Conservation (phyloP, 345 rosid species). For the Orychophragmus violaceus region DNA sequence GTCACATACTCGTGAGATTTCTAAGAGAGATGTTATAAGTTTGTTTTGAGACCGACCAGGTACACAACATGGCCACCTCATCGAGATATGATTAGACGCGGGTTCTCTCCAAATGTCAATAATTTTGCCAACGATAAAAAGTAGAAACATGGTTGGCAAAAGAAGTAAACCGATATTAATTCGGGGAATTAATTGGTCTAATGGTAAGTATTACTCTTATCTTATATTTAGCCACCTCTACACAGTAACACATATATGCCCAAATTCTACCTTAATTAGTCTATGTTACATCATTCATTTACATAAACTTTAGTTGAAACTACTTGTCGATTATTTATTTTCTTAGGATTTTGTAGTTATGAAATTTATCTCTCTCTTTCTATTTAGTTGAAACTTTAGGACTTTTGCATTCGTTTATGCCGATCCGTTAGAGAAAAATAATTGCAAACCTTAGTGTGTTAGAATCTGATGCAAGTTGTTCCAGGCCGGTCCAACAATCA, state of each 20-base stretch:
- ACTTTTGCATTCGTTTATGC: background rate
- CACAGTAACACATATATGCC: background rate
- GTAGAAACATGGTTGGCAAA: background rate
- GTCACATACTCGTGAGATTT: slow-evolving; percentile 1
- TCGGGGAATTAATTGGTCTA: background rate
- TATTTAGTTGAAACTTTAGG: too few species aligned
- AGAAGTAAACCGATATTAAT: background rate
- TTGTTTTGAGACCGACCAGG: slow-evolving; percentile 5
- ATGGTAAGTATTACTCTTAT: background rate
- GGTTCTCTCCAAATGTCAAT: slow-evolving; percentile 19
- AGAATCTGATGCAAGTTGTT: background rate
- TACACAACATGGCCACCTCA: slow-evolving; percentile 33
- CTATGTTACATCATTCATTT: background rate
- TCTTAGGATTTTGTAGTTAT: background rate
- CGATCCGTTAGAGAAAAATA: background rate
- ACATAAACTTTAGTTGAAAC: background rate
- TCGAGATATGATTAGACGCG: slow-evolving; percentile 23
- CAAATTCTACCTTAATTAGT: background rate
- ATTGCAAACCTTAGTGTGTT: background rate
- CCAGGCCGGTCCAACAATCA: background rate
- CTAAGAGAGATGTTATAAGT: background rate
- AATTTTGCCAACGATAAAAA: slow-evolving; percentile 5
- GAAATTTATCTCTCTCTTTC: background rate
- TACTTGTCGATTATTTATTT: background rate
- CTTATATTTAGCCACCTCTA: background rate